Evolutionary conservation across 2,329 filamentous ascomycete species (phyloP), one percentile per base, ranked within the genome.

Genomic region (Colletotrichum agaves): DNA sequence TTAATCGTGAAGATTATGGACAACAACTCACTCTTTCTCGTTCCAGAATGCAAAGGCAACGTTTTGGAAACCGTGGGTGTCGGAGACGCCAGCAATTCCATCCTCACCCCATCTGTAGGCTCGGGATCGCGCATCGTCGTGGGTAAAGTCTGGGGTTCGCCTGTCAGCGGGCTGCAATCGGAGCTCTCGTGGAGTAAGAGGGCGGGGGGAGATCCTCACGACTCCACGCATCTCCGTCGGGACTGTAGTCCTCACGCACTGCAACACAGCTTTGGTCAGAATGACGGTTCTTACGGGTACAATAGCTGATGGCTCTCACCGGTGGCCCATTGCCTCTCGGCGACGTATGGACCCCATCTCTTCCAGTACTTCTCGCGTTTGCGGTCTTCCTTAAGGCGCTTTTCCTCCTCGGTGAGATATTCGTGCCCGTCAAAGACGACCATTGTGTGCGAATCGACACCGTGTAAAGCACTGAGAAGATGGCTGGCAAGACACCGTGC

Each of bases 21-120:
- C 19, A n/a, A 35, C n/a, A n/a, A 73, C 79, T 60, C 71, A 97
- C 94, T 98, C 95, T 83, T 98, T 89, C 79, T 94, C 94, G 78
- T 98, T 98, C 95, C 95, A 98, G 79, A 98, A 98, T 59, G 93
- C 90, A 84, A 98, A 98, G 3, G 92, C 93, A 78, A 98, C 91
- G 79, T 98, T 97, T 80, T 97, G 92, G 61, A 91, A 82, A 69
- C 94, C 94, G 77, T 98, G 95, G 15, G 93, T 93, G 78, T 98
- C 94, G 71, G 81, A 97, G 31, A 98, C 94, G 77, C 95, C 95
- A 63, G 95, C 94, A 80, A 98, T 98, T 71, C 95, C 95, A 77
- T 98, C 95, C 77, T 98, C 95, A 70, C 95, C 95, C 95, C 95
- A 98, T 75, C 95, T 89, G 78, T 94, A 98, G 70, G 93, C 89